Conservation (phyloP, 345 rosid genomes). For the Pelargonium nanum region DNA sequence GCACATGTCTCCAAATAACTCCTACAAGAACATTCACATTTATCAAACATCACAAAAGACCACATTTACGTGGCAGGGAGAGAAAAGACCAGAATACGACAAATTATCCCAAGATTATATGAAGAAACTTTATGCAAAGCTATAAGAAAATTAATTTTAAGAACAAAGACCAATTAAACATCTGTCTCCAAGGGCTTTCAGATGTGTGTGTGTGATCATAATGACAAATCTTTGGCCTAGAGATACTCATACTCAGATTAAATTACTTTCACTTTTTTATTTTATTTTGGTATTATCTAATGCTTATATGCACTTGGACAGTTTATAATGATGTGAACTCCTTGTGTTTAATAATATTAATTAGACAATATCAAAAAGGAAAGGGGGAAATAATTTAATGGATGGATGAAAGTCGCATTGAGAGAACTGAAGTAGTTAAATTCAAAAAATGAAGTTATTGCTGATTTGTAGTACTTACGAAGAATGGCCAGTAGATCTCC, state of each 20-base stretch:
- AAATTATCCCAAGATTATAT: slow-evolving; percentile 2
- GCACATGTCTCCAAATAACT: slow-evolving; percentile 79
- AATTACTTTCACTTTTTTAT: too few species aligned
- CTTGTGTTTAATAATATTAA: background rate
- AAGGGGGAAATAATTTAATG: slow-evolving; percentile 7
- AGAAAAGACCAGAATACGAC: slow-evolving; percentile 7
- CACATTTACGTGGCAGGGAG: slow-evolving; percentile 7
- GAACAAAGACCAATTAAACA: background rate
- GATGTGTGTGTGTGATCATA: background rate
- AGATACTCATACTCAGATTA: background rate
- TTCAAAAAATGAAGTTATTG: slow-evolving; percentile 1
- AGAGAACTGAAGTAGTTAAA: slow-evolving; percentile 2
- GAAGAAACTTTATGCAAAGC: slow-evolving; percentile 3
- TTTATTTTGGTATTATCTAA: too few species aligned
- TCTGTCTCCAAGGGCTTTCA: background rate
- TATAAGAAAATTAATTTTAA: background rate
- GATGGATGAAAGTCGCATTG: slow-evolving; percentile 2
- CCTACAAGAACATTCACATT: slow-evolving; percentile 36
- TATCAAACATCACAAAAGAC: slow-evolving; percentile 13
- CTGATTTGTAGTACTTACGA: slow-evolving; percentile 41
- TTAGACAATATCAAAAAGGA: background rate
- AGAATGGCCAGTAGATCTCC: slow-evolving; percentile 45
- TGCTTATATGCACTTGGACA: background rate
- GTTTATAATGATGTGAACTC: background rate
- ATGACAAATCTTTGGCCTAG: background rate